Base-by-base conservation (phyloP, 1,284 basidiomycete genomes). In the Earliella scabrosa region DNA sequence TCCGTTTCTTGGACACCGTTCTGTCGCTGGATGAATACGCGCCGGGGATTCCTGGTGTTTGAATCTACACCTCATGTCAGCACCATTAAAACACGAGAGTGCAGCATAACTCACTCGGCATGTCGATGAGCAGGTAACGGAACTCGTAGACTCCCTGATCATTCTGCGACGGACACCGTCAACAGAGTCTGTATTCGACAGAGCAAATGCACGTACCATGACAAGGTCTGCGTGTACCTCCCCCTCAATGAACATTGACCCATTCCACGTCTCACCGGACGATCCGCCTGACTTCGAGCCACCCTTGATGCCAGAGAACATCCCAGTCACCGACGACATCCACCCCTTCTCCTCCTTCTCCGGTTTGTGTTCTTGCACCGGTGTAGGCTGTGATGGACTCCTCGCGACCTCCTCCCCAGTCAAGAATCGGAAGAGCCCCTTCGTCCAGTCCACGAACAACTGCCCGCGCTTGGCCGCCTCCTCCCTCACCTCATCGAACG, bases 221-320 rank as follows among this genome's bases (percentile, higher is more conserved):
- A 91, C 76, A 40, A 92, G 76, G 71, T 90, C 86, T 11, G 85
- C 90, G 69, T 92, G 90, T 8, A 89, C 88, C 64, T 92, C 90
- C 11, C 90, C 90, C 61, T 91, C 89, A 18, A 78, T 84, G 70
- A 79, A 90, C n/a, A 72, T 63, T 46, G 74, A 73, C n/a, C 78
- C 78, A 31, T 74, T 73, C n/a, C 66, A 51, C 21, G 56, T 54
- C 21, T 73, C 73, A 39, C 57, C 38, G 54, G 63, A 44, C 38
- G 67, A 60, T 40, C 76, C 77, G 6, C 67, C 53, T 16, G 70
- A n/a, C 69, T 60, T 51, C 72, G 67, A 72, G 13, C 76, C 66
- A 21, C 82, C 77, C 63, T 79, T 83, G 55, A 92, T 68, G 0
- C 86, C 83, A 24, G 85, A 82, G 70, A 92, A 92, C 59, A 92